These are phyloP conservation scores for Closterium sp. DNA, from an alignment of 139 green algal species.

Conservation along the genomic window DNA sequence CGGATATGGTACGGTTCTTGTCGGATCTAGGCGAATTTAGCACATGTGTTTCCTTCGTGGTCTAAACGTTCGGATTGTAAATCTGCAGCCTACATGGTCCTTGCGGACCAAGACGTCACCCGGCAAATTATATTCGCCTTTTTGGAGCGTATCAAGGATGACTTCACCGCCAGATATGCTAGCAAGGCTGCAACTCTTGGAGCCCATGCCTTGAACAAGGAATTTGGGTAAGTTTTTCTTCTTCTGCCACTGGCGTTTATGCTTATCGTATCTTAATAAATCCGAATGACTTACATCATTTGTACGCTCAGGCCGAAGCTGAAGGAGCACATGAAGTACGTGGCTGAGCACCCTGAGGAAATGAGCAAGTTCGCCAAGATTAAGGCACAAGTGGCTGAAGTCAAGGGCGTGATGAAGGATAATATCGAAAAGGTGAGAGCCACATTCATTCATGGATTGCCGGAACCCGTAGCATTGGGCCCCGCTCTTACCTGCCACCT, in stretches of 20 bases:
- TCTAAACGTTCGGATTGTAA: background rate
- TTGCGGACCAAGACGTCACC: conserved; percentile 87
- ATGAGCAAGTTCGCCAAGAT: conserved; percentile 84
- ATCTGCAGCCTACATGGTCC: conserved; percentile 75
- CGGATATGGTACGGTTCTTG: conserved; percentile 63
- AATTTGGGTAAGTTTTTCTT: conserved; percentile 63
- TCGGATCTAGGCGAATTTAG: background rate
- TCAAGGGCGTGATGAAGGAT: conserved; percentile 97
- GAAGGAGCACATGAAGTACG: conserved; percentile 92
- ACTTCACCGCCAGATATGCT: conserved; percentile 42
- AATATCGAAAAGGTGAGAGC: conserved; percentile 92
- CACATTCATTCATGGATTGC: background rate
- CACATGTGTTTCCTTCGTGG: background rate
- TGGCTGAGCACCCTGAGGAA: conserved; percentile 86
- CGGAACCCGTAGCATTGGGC: background rate
- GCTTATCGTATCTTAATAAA: background rate
- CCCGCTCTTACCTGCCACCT: background rate
- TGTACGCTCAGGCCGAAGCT: conserved; percentile 70
- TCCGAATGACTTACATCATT: conserved; percentile 23
- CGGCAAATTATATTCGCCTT: conserved; percentile 90
- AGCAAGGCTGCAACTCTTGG: conserved; percentile 64
- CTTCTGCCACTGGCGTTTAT: background rate
- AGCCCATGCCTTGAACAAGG: conserved; percentile 79
- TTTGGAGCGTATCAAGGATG: conserved; percentile 73
- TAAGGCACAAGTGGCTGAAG: conserved; percentile 90